Percentiles rank a stretch among this genome's conserved stretches.
These are phyloP conservation scores for Colletotrichum sansevieriae DNA, from an alignment of 2,329 filamentous ascomycete genomes.

Conservation along the genomic window DNA sequence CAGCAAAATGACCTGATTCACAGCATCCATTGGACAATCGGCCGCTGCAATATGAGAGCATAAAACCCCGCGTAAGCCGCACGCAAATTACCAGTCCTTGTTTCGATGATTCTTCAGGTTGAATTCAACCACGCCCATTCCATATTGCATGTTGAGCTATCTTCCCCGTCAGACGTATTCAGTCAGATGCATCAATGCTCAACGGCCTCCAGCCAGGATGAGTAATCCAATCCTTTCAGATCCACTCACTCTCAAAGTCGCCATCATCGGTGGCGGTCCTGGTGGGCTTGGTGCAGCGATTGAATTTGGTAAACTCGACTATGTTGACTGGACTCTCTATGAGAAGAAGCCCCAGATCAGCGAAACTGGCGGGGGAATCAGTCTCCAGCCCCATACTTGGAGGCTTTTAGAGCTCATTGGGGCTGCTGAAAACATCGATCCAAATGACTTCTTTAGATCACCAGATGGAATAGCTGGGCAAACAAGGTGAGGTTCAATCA, in stretches of 20 bases:
- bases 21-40: slow-evolving; percentile 13
- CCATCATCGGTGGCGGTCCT: slow-evolving; percentile 47
- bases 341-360: slow-evolving; percentile 53
- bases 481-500: slow-evolving; percentile 40
- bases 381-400: slow-evolving; percentile 52
- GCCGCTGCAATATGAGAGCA: not conserved
- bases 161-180: too few relatives aligned
- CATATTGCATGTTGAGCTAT: too few relatives aligned
- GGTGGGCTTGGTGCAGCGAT: slow-evolving; percentile 51
- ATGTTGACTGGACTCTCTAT: slow-evolving; percentile 51
- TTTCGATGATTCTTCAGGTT: not conserved
- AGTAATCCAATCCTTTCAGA: not conserved
- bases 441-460: slow-evolving; percentile 49
- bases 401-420: slow-evolving; percentile 51
- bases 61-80: slow-evolving; percentile 29
- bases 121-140: not conserved
- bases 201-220: too few relatives aligned
- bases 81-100: not conserved
- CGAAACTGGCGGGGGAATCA: slow-evolving; percentile 54
- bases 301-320: slow-evolving; percentile 46
- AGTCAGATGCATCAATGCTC: too few relatives aligned
- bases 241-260: slow-evolving; percentile 16
- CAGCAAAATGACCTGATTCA: slow-evolving; percentile 17
- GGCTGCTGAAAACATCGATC: slow-evolving; percentile 49
- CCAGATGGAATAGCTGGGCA: slow-evolving; percentile 46